A percentile compares a stretch with the other conserved stretches of the same genome.
Evolutionary conservation across 371 early-diverging fungal species (phyloP).

Genomic region (Rhizopus arrhizus): DNA sequence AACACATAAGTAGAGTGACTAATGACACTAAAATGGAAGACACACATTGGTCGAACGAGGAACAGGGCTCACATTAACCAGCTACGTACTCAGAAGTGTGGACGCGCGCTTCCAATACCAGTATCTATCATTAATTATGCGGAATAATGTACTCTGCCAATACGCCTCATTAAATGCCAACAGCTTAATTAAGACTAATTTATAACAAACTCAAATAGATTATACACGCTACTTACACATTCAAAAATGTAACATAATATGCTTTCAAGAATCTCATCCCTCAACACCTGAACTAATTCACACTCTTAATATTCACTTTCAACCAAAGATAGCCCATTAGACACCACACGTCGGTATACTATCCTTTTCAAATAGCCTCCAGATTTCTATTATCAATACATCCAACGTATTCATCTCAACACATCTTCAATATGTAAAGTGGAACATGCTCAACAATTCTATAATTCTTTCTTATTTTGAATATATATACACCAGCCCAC

Average conservation of each 20-base stretch:
- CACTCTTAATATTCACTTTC: background rate
- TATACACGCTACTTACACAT: background rate
- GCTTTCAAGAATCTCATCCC: constrained; percentile 13
- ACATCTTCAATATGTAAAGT: constrained; percentile 1
- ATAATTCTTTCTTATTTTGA: constrained; percentile 7
- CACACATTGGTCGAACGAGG: too few relatives aligned
- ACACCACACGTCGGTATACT: constrained; percentile 3
- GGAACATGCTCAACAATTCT: constrained; percentile 7
- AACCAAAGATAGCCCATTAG: background rate
- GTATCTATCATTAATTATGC: too few relatives aligned
- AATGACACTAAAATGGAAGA: too few relatives aligned
- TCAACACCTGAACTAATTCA: background rate
- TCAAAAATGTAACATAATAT: background rate
- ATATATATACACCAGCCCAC: constrained; percentile 13
- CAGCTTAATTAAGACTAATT: constrained; percentile 11
- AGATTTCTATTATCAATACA: constrained; percentile 3
- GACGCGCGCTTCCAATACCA: too few relatives aligned
- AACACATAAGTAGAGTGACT: too few relatives aligned
- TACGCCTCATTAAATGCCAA: constrained; percentile 8
- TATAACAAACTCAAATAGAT: constrained; percentile 2
- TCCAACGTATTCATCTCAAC: background rate
- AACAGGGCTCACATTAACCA: too few relatives aligned
- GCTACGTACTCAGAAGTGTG: background rate
- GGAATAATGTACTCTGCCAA: constrained; percentile 1
- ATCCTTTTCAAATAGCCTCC: constrained; percentile 1